Base-by-base conservation (phyloP, 345 rosid species). In the Nephelium lappaceum region DNA sequence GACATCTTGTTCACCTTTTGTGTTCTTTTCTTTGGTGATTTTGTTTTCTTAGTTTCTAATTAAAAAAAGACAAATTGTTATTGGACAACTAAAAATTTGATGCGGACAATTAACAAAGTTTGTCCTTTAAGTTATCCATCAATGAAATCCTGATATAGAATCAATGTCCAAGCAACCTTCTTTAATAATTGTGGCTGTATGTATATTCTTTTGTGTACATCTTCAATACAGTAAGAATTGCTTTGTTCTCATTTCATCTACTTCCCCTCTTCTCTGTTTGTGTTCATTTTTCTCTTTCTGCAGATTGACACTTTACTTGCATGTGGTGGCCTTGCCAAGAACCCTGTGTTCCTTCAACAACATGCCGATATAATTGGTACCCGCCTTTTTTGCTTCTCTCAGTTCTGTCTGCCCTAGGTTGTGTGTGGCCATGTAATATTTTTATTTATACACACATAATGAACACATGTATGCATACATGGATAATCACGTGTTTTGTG, bases 251-350 rank as follows among this genome's bases (percentile, higher is more conserved):
- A 18, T 39, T 39, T 72, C 45, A 25, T 65, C 69, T 51, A 4
- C 58, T 31, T 41, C 31, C 11, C 51, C 64, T 67, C 47, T 14
- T 57, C 5, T 42, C 11, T 55, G 18, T 57, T 65, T 39, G 15
- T 51, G 45, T 47, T 24, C 77, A 15, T 57, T 87, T 87, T 43
- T 69, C 21, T 47, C 39, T 67, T 61, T 83, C 76, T 82, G 80
- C 83, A 94, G 98, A 90, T 95, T 64, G 91, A 94, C 78, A 92
- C 93, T 8, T 76, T 96, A 53, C 91, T 96, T 78, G 97, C 97
- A 47, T 94, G 97, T 58, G 99, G 98, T 38, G 97, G 95, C 67
- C 97, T 94, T 79, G 86, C 95, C 21, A 93, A 91, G 85, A 94
- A 95, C 73, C 78, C 81, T 0, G 62, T 91, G 79, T 94, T 85